Evolutionary conservation across 2,329 filamentous ascomycete genomes (phyloP), one percentile per base, ranked within the genome.

Genomic region (Metarhizium sp.): DNA sequence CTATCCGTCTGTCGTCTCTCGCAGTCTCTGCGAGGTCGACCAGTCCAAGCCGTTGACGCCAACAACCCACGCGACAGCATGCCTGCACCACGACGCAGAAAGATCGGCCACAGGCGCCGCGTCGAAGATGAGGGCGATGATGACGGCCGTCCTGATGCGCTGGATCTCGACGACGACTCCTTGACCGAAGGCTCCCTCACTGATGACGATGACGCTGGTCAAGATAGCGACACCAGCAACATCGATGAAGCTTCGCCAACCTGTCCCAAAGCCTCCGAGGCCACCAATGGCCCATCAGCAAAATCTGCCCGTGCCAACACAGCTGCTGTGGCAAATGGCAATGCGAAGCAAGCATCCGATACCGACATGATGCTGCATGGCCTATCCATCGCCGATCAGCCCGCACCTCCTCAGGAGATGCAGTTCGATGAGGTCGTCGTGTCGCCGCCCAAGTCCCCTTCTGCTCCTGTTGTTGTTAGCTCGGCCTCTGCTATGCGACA

Each of bases 51-150:
- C 48, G 30, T 43, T 42, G 5, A 47, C 7, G 47, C 34, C 47
- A 36, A 50, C 45, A 52, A n/a, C 30, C 42, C 47, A 34, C 29
- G 29, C 59, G 61, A 59, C 64, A 64, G 50, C 61, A 71, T 71
- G 69, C 66, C 70, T 66, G 65, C 61, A 57, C 69, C 78, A 65
- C 79, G 81, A 66, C 81, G 83, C 70, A 85, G 80, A 73, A 85
- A 84, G 71, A 80, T 87, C 69, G 82, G 83, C 67, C 82, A 82
- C 63, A 81, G 85, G 65, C 83, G 86, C 68, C 81, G 85, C 63
- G 78, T 84, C 61, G 84, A 85, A 69, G 85, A 88, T 64, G 85
- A 88, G 67, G 85, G 79, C 62, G 86, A 88, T 63, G 86, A 88
- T 61, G 85, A 88, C 60, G 79, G 74, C 60, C 78, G 76, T 58